Base-by-base conservation (phyloP, 2,329 filamentous ascomycete genomes). In the Botrytis hyacinthi region DNA sequence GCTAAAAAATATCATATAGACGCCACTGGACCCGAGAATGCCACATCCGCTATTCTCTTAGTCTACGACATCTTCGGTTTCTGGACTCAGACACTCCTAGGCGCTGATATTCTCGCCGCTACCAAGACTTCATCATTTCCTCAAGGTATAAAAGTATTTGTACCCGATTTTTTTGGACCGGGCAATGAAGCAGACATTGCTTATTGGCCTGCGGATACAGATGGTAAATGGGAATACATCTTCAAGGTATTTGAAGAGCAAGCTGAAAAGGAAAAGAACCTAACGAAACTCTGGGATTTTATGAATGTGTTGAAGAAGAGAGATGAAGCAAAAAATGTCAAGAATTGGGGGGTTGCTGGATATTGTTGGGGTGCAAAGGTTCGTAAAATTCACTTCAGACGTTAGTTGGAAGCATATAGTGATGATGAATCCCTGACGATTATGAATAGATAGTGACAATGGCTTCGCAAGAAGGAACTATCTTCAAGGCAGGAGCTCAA, bases 151-250 rank as follows among this genome's bases (percentile, higher is more conserved):
- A 90, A 90, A 78, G 92, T 97, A 78, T 93, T 94, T 83, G 95
- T 97, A 77, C 94, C 94, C 29, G 94, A 97, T 83, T 95, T 93
- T 87, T 97, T 97, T 85, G 87, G 91, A 73, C 46, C 65, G 18
- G 94, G 92, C 80, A 76, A 66, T 12, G 70, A 73, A 42, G 73
- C 75, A 4, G 72, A 75, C 72, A 65, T 74, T 37, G 61, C 73
- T 26, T 72, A 63, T 62, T 77, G 75, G 42, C 75, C 75, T 44
- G 63, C 74, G 4, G 74, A 78, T 46, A 76, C 74, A 4, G 73
- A 72, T 18, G 46, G 73, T 1, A 74, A 78, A 77, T 35, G 72
- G 79, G 20, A 51, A 48, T 5, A 76, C 73, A 51, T 82, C 76
- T 57, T 68, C 74, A 32, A 75, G 72, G 60, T 79, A 78, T 74